Evolutionary conservation across 2,329 filamentous ascomycete genomes (phyloP), one percentile per base, ranked within the genome.

Genomic region (Pseudogymnoascus sp.): DNA sequence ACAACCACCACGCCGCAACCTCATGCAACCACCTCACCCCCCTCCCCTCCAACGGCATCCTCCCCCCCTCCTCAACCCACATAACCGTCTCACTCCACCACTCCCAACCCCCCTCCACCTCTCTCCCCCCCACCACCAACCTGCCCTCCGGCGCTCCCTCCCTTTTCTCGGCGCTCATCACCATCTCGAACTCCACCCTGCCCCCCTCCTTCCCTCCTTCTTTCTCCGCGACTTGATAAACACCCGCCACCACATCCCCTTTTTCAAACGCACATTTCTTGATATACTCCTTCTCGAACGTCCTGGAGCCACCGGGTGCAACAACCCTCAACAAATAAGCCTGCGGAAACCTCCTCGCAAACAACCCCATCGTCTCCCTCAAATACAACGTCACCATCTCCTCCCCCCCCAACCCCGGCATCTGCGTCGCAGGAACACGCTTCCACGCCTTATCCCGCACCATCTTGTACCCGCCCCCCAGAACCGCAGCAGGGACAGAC

Each of bases 1-100:
- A 54, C 60, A 62, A 64, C 60, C 63, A 62, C 63, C 63, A 64
- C 16, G 63, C 19, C 31, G 60, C 57, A 48, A 62, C 10, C 28
- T 64, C 57, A 62, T 64, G 63, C 16, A 62, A 10, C 16, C 16
- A 62, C 37, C 36, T 54, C 13, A 19, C 34, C 13, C 31, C 2
- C 19, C 13, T 61, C n/a, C 45, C 57, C 28, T 64, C 63, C 41
- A 64, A 37, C 16, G 63, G 63, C 63, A 64, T 54, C 60, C 41
- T 62, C 5, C 51, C 63, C 16, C 57, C 57, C 19, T 19, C 39
- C n/a, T 37, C n/a, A 57, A 62, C 48, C 63, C 63, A 64, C 63
- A 64, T 64, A 21, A 64, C 36, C 36, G 63, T 64, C 23, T 64
- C 63, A 64, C 39, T 64, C 10, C 57, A 34, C 16, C 61, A 57